Percentiles rank a stretch among this genome's conserved stretches.
These are phyloP conservation scores for Pyrenochaeta sp. DNA, from an alignment of 2,329 filamentous ascomycete species.

Conservation along the genomic window DNA sequence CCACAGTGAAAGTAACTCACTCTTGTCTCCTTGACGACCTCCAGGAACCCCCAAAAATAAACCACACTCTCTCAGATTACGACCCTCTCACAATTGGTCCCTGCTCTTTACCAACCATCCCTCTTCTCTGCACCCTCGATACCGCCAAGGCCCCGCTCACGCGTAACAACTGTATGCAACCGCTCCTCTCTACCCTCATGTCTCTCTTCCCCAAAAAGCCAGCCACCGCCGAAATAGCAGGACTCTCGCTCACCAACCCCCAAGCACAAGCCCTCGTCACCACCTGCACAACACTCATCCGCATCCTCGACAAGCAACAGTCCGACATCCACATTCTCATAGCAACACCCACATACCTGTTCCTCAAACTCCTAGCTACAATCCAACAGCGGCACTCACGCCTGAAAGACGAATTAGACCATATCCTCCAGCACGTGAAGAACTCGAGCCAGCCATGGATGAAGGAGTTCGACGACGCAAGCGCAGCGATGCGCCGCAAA, in stretches of 20 bases:
- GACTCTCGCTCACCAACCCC: background rate
- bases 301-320: background rate
- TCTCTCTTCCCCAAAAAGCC: background rate
- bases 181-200: background rate
- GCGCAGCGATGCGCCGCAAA: background rate
- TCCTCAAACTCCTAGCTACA: background rate
- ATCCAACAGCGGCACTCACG: background rate
- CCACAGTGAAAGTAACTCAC: background rate
- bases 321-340: background rate
- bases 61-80: too few species aligned
- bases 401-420: background rate
- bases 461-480: background rate
- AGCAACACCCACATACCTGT: background rate
- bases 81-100: too few species aligned
- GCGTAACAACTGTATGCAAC: background rate
- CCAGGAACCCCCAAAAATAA: too few species aligned
- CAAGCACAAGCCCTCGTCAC: background rate
- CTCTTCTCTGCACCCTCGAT: too few species aligned
- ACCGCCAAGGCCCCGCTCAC: too few species aligned
- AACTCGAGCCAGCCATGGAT: background rate
- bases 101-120: too few species aligned
- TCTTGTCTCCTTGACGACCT: too few species aligned
- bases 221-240: background rate
- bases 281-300: background rate
- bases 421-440: background rate